These are phyloP conservation scores for Ophiocordyceps sinensis DNA, from an alignment of 2,329 filamentous ascomycete species.

Conservation along the genomic window DNA sequence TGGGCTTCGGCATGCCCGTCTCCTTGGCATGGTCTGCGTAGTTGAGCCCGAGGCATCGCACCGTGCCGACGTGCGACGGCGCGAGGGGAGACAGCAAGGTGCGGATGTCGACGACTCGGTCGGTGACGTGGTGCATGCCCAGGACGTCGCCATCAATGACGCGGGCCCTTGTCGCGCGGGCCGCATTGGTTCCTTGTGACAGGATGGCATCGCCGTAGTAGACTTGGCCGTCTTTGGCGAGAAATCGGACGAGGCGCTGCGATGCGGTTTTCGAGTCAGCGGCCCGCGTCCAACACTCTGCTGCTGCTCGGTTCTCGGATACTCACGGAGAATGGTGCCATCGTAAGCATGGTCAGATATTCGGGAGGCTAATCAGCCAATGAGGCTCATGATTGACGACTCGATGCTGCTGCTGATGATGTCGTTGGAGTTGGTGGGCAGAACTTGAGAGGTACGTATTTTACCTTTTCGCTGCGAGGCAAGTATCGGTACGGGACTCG, in stretches of 20 bases:
- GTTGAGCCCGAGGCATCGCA: constrained; percentile 57
- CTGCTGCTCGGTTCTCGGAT: no score
- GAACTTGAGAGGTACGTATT: no score
- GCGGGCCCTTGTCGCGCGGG: constrained; percentile 43
- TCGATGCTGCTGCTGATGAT: no score
- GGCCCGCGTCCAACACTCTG: not conserved
- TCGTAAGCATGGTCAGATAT: no score
- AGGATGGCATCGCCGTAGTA: constrained; percentile 67
- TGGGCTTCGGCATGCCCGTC: constrained; percentile 52
- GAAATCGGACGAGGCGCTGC: constrained; percentile 59
- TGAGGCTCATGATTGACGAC: no score
- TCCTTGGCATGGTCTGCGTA: constrained; percentile 60
- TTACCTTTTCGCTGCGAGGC: no score
- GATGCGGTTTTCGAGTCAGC: no score
- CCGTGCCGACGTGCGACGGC: constrained; percentile 46
- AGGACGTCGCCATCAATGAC: constrained; percentile 54
- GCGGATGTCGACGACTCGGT: constrained; percentile 40
- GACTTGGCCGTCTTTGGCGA: constrained; percentile 52
- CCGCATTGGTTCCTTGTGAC: constrained; percentile 44
- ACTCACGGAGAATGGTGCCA: no score
- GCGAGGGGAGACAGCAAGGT: constrained; percentile 50
- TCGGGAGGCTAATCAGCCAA: no score
- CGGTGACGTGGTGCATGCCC: constrained; percentile 47
- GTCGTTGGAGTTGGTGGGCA: no score
- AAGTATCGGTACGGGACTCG: no score